A percentile compares a stretch with the other conserved stretches of the same genome.
Evolutionary conservation across 805 yeast genomes (phyloP).

Genomic region (Maudiozyma saulgeensis): DNA sequence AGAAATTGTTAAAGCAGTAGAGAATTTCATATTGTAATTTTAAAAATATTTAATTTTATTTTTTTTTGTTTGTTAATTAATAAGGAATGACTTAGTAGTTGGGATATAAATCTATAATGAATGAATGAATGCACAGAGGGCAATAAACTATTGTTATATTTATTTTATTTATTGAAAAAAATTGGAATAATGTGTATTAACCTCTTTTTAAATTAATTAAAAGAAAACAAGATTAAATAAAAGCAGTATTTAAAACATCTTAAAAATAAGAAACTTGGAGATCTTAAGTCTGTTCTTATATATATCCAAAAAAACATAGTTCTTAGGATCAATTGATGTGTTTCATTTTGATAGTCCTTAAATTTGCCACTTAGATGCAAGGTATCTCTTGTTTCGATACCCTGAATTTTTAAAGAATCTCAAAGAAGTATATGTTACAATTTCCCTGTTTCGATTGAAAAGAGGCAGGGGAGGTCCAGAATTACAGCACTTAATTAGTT

Average conservation of each 20-base stretch:
- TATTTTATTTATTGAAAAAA: background rate
- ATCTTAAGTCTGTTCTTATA: too few species aligned
- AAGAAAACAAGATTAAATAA: too few species aligned
- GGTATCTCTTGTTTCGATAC: background rate
- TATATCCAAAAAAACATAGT: too few species aligned
- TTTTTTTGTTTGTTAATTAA: background rate
- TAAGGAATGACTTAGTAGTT: background rate
- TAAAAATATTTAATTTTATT: background rate
- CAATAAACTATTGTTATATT: background rate
- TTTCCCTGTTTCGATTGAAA: too few species aligned
- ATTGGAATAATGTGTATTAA: background rate
- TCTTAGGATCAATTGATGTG: too few species aligned
- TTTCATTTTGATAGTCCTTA: background rate
- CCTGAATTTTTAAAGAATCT: background rate
- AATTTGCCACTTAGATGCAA: background rate
- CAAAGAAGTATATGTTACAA: too few species aligned
- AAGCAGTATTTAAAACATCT: too few species aligned
- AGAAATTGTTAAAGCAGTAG: slow-evolving; percentile 9
- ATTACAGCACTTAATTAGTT: too few species aligned
- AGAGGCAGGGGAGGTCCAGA: too few species aligned
- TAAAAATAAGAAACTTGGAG: too few species aligned
- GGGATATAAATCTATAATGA: background rate
- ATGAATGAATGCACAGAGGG: background rate
- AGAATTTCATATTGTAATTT: slow-evolving; percentile 11
- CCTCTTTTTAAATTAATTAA: too few species aligned